Evolutionary conservation across 1,284 basidiomycete species (phyloP), one percentile per base, ranked within the genome.

Genomic region (Gymnopus androsaceus): DNA sequence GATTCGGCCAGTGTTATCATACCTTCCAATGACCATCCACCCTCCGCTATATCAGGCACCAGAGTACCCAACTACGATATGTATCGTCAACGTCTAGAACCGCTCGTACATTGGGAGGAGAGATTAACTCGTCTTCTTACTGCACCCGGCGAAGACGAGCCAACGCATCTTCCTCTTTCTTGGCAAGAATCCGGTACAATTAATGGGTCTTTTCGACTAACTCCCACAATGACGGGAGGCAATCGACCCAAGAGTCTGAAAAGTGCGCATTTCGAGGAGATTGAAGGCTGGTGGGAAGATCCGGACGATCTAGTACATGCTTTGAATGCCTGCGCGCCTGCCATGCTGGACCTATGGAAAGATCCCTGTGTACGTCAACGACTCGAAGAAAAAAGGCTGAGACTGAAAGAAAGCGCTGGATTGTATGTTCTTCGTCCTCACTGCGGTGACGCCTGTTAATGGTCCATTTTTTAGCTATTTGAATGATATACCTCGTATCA

Each of bases 271-370:
- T 79, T 82, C 21, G 84, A 84, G 52, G 86, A 88, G 69, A 79
- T 89, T 50, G 80, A 81, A 63, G 86, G 86, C 14, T 90, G 88
- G 88, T 90, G 88, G 88, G 88, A 90, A 68, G 87, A 91, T 73
- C 87, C 87, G 37, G 78, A 82, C 17, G 89, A 92, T 67, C 89
- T 88, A 33, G 87, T 89, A 51, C 87, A 90, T 66, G 69, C 80
- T 46, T 72, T 92, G 27, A 76, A 85, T 63, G 77, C 79, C n/a
- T 87, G 82, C 66, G 79, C 81, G 8, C 75, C 78, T 45, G 74
- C 76, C 44, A 91, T 92, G 84, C 64, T 76, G 59, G 80, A 85
- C 59, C 76, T 92, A 40, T 92, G 89, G 90, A 74, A 75, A 61
- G 89, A 92, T 67, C 66, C 75, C 19, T 76, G 73, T 58, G 88